Conservation (phyloP, 2,329 filamentous ascomycete genomes). For the Fusarium tupiense region DNA sequence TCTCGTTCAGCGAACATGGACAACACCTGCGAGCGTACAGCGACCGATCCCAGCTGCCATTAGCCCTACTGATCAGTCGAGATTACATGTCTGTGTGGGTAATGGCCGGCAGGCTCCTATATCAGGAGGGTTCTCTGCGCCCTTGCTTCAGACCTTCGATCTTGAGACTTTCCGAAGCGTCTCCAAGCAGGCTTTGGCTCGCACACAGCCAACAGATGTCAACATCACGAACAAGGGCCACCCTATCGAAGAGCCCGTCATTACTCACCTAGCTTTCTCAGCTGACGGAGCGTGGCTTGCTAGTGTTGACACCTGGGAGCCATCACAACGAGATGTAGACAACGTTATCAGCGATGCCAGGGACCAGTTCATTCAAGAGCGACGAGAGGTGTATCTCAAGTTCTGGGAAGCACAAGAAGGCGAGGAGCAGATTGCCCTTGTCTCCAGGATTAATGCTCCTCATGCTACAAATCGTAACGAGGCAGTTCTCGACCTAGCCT, state of each 20-base stretch:
- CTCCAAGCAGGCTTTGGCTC: constrained; percentile 86
- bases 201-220: constrained; percentile 85
- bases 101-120: constrained; percentile 67
- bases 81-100: constrained; percentile 74
- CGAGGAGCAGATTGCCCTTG: constrained; percentile 73
- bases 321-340: constrained; percentile 73
- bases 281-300: constrained; percentile 88
- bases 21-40: constrained; percentile 54
- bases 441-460: constrained; percentile 84
- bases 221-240: constrained; percentile 78
- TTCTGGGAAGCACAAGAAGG: constrained; percentile 80
- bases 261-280: constrained; percentile 80
- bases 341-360: constrained; percentile 49
- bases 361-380: constrained; percentile 60
- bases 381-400: constrained; percentile 83
- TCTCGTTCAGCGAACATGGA: constrained; percentile 63
- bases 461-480: constrained; percentile 69
- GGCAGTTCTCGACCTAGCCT: constrained; percentile 75
- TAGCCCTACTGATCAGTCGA: constrained; percentile 69
- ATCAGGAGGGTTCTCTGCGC: constrained; percentile 62
- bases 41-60: constrained; percentile 68
- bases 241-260: constrained; percentile 78
- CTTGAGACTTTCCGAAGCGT: constrained; percentile 80
- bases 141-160: constrained; percentile 84
- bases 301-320: constrained; percentile 91